Percentiles rank a stretch among this genome's conserved stretches.
phyloP scores from a whole-genome alignment of 768 basidiomycete genomes.

The Agrocybe pediades region DNA sequence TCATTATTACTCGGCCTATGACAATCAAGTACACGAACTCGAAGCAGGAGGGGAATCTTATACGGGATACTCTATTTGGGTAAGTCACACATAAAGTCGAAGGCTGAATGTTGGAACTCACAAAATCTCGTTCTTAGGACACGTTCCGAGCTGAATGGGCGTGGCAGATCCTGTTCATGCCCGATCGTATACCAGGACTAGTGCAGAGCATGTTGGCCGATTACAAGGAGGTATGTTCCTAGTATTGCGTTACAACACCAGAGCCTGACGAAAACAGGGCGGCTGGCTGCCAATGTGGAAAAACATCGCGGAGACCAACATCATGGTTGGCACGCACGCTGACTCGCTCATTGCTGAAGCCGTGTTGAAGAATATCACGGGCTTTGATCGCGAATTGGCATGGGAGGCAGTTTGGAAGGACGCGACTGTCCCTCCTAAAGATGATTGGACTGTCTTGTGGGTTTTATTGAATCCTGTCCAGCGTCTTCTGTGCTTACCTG shows the following conservation, averaged over 20 bases:
- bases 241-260: neutral
- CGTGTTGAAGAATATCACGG: slow-evolving; percentile 62
- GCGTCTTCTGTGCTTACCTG: neutral
- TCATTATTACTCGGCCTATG: slow-evolving; percentile 77
- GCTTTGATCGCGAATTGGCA: slow-evolving; percentile 62
- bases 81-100: slow-evolving; percentile 24
- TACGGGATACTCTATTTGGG: slow-evolving; percentile 83
- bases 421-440: slow-evolving; percentile 59
- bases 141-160: slow-evolving; percentile 81
- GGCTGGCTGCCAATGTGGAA: slow-evolving; percentile 94
- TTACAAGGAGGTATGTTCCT: slow-evolving; percentile 56
- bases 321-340: slow-evolving; percentile 85
- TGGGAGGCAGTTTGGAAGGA: slow-evolving; percentile 81
- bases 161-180: slow-evolving; percentile 75
- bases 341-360: slow-evolving; percentile 79
- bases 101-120: neutral
- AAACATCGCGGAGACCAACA: slow-evolving; percentile 84
- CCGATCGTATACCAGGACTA: slow-evolving; percentile 77
- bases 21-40: slow-evolving; percentile 56
- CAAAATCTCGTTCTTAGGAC: slow-evolving; percentile 45
- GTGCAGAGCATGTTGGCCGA: slow-evolving; percentile 81
- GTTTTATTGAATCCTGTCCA: slow-evolving; percentile 18
- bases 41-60: slow-evolving; percentile 59
- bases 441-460: slow-evolving; percentile 55
- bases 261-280: slow-evolving; percentile 35